phyloP scores from a whole-genome alignment of 805 yeast species.

The Candida ortonii region DNA sequence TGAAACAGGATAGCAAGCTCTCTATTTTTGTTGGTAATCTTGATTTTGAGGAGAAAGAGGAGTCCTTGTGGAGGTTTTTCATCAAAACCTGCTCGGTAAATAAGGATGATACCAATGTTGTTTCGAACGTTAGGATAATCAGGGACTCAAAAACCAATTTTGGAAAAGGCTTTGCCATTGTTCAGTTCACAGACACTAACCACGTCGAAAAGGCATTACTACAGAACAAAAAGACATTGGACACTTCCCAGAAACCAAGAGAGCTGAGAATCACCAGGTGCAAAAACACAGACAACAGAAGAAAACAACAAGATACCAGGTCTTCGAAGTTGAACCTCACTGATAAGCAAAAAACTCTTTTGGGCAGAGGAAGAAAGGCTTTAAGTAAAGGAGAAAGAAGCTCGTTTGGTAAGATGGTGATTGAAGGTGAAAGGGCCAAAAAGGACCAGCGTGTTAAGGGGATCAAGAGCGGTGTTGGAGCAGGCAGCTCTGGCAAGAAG shows the following conservation, averaged over 20 bases:
- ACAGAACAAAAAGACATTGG: conserved; percentile 63
- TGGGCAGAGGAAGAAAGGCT: conserved; percentile 75
- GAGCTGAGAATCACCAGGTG: conserved; percentile 76
- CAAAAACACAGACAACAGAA: conserved; percentile 38
- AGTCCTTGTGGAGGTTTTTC: conserved; percentile 82
- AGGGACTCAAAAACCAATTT: conserved; percentile 91
- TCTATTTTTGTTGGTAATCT: conserved; percentile 91
- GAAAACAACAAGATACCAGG: conserved; percentile 12
- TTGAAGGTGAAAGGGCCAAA: conserved; percentile 78
- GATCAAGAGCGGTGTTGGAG: conserved; percentile 51
- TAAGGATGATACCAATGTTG: conserved; percentile 46
- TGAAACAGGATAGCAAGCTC: conserved; percentile 77
- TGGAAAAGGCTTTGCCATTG: conserved; percentile 97
- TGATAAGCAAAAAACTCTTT: conserved; percentile 67
- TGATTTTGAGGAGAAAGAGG: conserved; percentile 91
- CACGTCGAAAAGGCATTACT: conserved; percentile 80
- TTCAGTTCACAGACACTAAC: conserved; percentile 74
- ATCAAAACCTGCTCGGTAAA: conserved; percentile 35
- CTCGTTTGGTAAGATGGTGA: conserved; percentile 53
- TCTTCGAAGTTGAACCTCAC: conserved; percentile 25
- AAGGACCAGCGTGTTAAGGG: conserved; percentile 64
- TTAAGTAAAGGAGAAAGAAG: conserved; percentile 80
- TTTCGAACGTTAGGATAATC: conserved; percentile 85
- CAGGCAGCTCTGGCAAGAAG: conserved; percentile 38
- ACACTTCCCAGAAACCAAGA: conserved; percentile 42